These are phyloP conservation scores for Aegilops tauschii DNA, from an alignment of 176 grass and related monocot genomes.

Conservation along the genomic window DNA sequence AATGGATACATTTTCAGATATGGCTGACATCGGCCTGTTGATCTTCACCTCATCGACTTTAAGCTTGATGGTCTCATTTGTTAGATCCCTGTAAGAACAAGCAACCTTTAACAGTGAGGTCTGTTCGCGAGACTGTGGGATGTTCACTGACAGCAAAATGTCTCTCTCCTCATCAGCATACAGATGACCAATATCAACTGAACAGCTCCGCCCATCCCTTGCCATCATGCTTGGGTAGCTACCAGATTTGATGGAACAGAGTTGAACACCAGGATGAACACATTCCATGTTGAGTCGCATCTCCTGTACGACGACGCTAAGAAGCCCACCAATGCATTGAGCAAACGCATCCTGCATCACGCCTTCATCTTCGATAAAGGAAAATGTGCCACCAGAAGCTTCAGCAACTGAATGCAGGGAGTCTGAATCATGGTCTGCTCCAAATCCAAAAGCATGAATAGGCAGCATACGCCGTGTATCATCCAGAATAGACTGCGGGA, in stretches of 20 bases:
- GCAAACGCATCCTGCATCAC: conserved; percentile 98
- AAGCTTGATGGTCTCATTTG: conserved; percentile 53
- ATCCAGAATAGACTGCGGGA: conserved; percentile 50
- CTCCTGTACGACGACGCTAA: conserved; percentile 75
- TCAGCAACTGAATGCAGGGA: conserved; percentile 80
- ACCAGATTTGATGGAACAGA: conserved; percentile 75
- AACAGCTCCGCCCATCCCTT: conserved; percentile 59
- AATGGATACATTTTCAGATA: conserved; percentile 46
- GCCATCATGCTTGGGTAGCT: conserved; percentile 64
- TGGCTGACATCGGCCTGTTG: conserved; percentile 30
- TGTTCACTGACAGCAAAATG: conserved; percentile 57
- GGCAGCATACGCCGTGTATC: conserved; percentile 43
- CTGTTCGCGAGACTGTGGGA: conserved; percentile 46
- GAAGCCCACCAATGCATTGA: conserved; percentile 94
- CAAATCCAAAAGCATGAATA: conserved; percentile 92
- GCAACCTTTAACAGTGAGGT: conserved; percentile 57
- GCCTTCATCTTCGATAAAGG: conserved; percentile 91
- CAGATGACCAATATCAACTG: conserved; percentile 61
- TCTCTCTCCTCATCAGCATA: conserved; percentile 97
- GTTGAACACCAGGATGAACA: conserved; percentile 57
- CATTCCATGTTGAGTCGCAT: conserved; percentile 61
- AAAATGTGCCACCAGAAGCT: conserved; percentile 90
- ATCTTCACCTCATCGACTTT: conserved; percentile 57
- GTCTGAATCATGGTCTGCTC: conserved; percentile 74
- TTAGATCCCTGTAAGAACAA: conserved; percentile 69